Conservation (phyloP, 2,329 filamentous ascomycete genomes). For the Arthrobotrys iridis region DNA sequence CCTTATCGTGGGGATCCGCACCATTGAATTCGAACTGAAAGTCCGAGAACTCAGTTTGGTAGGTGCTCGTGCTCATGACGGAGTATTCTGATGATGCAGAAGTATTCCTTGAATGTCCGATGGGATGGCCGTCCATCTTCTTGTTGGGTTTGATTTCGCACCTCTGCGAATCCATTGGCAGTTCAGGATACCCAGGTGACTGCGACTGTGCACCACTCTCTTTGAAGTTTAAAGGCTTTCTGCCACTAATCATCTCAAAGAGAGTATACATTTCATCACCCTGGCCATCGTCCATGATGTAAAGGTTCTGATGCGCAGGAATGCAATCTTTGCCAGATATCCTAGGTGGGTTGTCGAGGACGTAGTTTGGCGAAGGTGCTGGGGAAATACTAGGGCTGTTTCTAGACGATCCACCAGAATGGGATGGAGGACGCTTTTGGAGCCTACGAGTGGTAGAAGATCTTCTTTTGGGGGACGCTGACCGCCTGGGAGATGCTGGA, state of each 20-base stretch:
- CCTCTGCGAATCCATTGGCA: slow-evolving; percentile 23
- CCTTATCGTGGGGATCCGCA: slow-evolving; percentile 5
- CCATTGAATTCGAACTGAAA: slow-evolving; percentile 49
- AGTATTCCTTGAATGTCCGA: slow-evolving; percentile 43
- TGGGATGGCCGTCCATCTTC: neutral
- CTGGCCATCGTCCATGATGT: slow-evolving; percentile 51
- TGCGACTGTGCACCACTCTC: neutral
- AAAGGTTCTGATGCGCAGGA: slow-evolving; percentile 41
- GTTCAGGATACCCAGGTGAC: slow-evolving; percentile 6
- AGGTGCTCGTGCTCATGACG: slow-evolving; percentile 41
- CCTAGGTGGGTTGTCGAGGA: slow-evolving; percentile 48
- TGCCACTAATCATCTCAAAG: slow-evolving; percentile 51
- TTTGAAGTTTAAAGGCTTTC: slow-evolving; percentile 6
- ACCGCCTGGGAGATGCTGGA: slow-evolving; percentile 24
- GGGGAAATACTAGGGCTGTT: slow-evolving; percentile 31
- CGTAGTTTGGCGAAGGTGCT: slow-evolving; percentile 37
- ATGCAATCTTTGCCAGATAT: slow-evolving; percentile 46
- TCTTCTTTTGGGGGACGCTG: slow-evolving; percentile 26
- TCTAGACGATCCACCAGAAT: slow-evolving; percentile 29
- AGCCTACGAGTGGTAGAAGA: slow-evolving; percentile 41
- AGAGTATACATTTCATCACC: slow-evolving; percentile 52
- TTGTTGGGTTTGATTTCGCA: slow-evolving; percentile 16
- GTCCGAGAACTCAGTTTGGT: slow-evolving; percentile 50
- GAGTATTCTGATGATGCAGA: slow-evolving; percentile 47
- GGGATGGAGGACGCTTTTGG: slow-evolving; percentile 45